These are phyloP conservation scores for Candida vartiovaarae DNA, from an alignment of 805 yeast species.

Conservation along the genomic window DNA sequence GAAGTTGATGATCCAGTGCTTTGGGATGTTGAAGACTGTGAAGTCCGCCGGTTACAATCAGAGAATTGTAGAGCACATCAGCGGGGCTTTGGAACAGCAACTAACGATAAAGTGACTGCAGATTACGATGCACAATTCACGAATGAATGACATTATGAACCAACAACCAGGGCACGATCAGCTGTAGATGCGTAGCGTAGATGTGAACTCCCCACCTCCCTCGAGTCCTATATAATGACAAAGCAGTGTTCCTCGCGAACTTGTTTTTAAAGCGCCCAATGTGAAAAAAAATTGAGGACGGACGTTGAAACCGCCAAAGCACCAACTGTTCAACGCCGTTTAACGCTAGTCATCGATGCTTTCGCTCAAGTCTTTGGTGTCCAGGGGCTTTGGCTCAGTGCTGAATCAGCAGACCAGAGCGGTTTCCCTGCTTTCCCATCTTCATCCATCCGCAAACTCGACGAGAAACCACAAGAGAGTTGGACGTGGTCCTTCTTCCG, in stretches of 20 bases:
- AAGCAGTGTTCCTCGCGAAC: too few relatives aligned
- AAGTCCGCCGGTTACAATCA: slow-evolving; percentile 51
- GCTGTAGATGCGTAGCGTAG: neutral
- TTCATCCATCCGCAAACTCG: slow-evolving; percentile 57
- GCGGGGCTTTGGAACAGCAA: slow-evolving; percentile 12
- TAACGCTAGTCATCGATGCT: too few relatives aligned
- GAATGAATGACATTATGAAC: neutral
- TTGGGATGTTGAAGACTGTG: slow-evolving; percentile 48
- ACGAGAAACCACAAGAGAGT: slow-evolving; percentile 59
- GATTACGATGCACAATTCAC: neutral
- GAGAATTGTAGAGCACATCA: slow-evolving; percentile 42
- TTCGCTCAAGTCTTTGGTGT: too few relatives aligned
- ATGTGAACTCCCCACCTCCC: too few relatives aligned
- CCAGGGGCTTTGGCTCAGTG: neutral
- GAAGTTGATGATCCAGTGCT: slow-evolving; percentile 49
- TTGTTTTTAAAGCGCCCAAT: too few relatives aligned
- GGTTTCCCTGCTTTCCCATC: slow-evolving; percentile 42
- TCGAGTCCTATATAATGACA: too few relatives aligned
- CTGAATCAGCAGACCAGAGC: slow-evolving; percentile 24
- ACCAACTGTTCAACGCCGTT: too few relatives aligned
- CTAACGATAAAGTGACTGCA: neutral
- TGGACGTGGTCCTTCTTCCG: slow-evolving; percentile 95
- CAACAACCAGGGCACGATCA: neutral
- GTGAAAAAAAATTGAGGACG: too few relatives aligned
- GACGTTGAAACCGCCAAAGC: too few relatives aligned